Base-by-base conservation (phyloP, 108 stramenopile species). In the Nitzschia putrida region DNA sequence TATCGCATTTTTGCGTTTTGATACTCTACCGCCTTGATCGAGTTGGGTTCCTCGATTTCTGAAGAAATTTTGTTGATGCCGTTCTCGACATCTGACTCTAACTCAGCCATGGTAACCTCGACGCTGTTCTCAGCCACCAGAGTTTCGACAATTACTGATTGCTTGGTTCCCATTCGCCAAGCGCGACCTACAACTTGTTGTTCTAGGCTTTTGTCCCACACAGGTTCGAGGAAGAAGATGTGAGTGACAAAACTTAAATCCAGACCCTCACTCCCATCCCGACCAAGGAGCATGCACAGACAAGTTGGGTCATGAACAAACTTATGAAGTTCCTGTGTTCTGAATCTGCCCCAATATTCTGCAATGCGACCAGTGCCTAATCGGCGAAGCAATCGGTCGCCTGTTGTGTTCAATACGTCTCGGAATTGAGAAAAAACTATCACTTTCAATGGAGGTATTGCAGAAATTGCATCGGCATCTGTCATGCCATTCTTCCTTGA, bases 231-330 rank as follows among this genome's bases (percentile, higher is more conserved):
- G 49, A 98, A 91, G 50, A 97, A 85, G 25, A 77, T 92, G 74
- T 97, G 93, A 8, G 98, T 97, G 37, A 93, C 94, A 74, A 97
- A 97, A 69, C 86, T 89, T 21, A 98, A 70, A 64, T 98, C 96
- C 22, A 98, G 88, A 9, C 98, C 98, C 61, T 91, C 89, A 26
- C 83, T 82, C 1, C 96, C 98, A 61, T 97, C 95, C 52, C 93
- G 94, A 8, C 82, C 80, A 2, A 96, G 79, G 7, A 98, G 82
- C 82, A 98, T 83, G 53, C 80, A 85, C 64, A 95, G 84, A 57
- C 94, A 95, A 10, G 79, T 59, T 0, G 61, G 68, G 34, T 72
- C 55, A 21, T 82, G 59, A 20, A 71, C 69, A 60, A 95, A 95
- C 67, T 87, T 90, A 45, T 68, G 53, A 55, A 95, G 68, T 56